Evolutionary conservation across 2,329 filamentous ascomycete species (phyloP), one percentile per base, ranked within the genome.

Genomic region (Claviceps sp.): DNA sequence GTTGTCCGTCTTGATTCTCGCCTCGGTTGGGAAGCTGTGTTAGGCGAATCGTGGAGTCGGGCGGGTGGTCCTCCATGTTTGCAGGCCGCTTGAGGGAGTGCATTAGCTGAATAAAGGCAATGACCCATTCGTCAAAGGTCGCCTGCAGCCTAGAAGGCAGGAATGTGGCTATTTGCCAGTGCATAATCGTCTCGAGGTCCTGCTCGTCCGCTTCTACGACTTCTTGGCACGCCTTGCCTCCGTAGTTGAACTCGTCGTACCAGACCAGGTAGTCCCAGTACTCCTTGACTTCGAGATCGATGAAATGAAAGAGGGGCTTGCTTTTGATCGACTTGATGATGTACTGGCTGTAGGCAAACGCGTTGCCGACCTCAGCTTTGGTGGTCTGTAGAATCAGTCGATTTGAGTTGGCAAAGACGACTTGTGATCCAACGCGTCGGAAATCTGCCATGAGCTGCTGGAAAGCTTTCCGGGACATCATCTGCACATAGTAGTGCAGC

Each of bases 201-300:
- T 96, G 89, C 45, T 85, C 81, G 4, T 78, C 73, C 5, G 70
- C 68, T 60, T 91, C 88, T 7, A 85, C 76, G 3, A 96, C 86
- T 61, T 93, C 81, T 48, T 84, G 81, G 58, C 88, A 95, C 4
- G 87, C 93, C 62, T 94, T 94, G 55, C 93, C 93, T 52, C 93
- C 94, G 62, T 97, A 97, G 72, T 99, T 98, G 75, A 91, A 96
- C 68, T 96, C 88, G 60, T 99, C 93, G 59, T 97, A 97, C 93
- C 93, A 99, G 4, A 96, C 83, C 0, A 99, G 81, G 62, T 96
- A 97, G 66, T 99, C 93, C 93, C 93, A 99, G 68, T 96, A 99
- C 65, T 98, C 93, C 59, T 91, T 95, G 67, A 99, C 93, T 60
- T 96, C 88, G 3, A 99, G 76, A 61, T 98, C 93, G 56, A 99